phyloP scores from a whole-genome alignment of 73 alveolate species.

The Paramecium primaurelia region DNA sequence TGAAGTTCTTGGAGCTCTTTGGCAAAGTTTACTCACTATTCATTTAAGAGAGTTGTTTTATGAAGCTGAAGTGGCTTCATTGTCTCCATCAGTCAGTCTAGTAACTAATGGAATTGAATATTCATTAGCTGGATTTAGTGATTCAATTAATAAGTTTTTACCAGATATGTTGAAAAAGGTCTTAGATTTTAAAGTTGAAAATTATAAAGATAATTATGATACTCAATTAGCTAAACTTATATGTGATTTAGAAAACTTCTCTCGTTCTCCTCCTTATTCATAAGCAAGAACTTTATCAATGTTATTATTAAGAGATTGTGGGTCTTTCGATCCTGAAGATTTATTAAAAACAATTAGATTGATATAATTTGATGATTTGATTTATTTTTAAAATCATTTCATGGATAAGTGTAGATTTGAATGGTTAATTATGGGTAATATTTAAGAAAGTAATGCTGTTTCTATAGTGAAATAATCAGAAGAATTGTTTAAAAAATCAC shows the following conservation, averaged over 20 bases:
- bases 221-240: not conserved
- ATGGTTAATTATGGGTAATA: constrained; percentile 8
- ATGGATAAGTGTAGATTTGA: not conserved
- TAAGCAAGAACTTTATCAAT: not conserved
- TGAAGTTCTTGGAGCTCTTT: not conserved
- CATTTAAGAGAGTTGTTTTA: not conserved
- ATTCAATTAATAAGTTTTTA: not conserved
- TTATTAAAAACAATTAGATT: not conserved
- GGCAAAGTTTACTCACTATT: not conserved
- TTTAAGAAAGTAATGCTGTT: not conserved
- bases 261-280: not conserved
- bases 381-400: not conserved
- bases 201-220: not conserved
- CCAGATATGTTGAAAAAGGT: not conserved
- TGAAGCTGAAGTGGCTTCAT: not conserved
- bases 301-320: constrained; percentile 17
- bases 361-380: not conserved
- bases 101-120: constrained; percentile 11
- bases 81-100: not conserved
- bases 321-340: not conserved
- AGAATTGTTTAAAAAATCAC: not conserved
- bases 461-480: not conserved
- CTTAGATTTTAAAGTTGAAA: not conserved
- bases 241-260: not conserved
- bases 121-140: constrained; percentile 19